phyloP scores from a whole-genome alignment of 208 protist genomes.

The Acanthamoeba sp. region DNA sequence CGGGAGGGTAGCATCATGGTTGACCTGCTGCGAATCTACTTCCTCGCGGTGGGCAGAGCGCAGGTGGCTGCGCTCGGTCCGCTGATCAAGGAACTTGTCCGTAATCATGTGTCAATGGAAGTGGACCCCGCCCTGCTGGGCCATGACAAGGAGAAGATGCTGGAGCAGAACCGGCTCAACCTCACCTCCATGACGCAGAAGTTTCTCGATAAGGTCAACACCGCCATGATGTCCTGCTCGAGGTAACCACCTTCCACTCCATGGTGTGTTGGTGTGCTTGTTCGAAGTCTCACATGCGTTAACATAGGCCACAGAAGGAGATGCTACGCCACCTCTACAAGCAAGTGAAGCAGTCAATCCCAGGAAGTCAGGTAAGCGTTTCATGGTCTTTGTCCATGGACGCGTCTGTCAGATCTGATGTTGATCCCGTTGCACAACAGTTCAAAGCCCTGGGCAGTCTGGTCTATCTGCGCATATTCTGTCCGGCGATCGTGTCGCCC shows the following conservation, averaged over 20 bases:
- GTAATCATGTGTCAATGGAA: neutral
- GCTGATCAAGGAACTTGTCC: constrained; percentile 5
- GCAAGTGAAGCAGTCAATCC: neutral
- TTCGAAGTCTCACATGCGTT: neutral
- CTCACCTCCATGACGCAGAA: constrained; percentile 13
- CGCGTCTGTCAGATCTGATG: too few relatives aligned
- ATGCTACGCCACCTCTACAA: constrained; percentile 30
- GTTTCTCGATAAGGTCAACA: constrained; percentile 33
- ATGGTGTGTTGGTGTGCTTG: neutral
- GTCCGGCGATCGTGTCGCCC: constrained; percentile 23
- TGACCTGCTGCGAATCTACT: constrained; percentile 35
- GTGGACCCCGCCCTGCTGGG: neutral
- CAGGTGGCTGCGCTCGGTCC: constrained; percentile 15
- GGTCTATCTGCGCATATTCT: constrained; percentile 46
- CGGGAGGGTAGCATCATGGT: constrained; percentile 61
- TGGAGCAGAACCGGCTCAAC: constrained; percentile 51
- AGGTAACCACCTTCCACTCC: neutral
- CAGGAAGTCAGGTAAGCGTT: neutral
- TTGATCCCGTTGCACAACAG: too few relatives aligned
- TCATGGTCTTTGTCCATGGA: too few relatives aligned
- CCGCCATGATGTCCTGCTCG: neutral
- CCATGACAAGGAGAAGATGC: neutral
- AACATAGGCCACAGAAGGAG: neutral
- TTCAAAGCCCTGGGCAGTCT: constrained; percentile 37
- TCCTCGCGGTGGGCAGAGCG: constrained; percentile 21